These are phyloP conservation scores for Metarhizium sp. DNA, from an alignment of 2,329 filamentous ascomycete species.

Conservation along the genomic window DNA sequence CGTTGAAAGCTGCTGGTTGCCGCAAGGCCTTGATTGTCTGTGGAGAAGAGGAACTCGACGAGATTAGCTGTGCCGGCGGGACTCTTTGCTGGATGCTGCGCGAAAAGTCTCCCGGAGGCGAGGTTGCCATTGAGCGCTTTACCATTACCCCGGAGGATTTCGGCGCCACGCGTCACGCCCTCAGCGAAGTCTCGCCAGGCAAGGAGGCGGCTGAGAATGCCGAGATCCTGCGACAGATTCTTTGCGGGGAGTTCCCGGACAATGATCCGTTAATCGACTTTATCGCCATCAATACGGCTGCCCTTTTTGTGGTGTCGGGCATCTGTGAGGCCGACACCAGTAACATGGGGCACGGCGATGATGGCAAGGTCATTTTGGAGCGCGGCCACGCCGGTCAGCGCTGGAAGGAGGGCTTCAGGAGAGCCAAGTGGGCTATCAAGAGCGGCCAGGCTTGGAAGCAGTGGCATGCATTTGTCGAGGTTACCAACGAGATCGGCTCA, in stretches of 20 bases:
- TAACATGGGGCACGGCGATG: conserved; percentile 69
- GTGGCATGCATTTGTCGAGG: conserved; percentile 75
- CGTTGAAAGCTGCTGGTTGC: conserved; percentile 64
- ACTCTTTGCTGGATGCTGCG: conserved; percentile 83
- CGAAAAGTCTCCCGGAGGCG: conserved; percentile 29
- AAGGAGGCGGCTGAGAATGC: conserved; percentile 85
- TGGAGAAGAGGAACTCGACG: conserved; percentile 89
- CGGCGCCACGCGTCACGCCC: conserved; percentile 64
- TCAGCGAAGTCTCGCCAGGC: conserved; percentile 71
- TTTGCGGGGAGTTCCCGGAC: conserved; percentile 61
- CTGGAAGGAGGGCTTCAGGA: conserved; percentile 90
- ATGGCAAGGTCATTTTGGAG: conserved; percentile 72
- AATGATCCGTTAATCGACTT: conserved; percentile 87
- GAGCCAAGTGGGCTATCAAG: conserved; percentile 79
- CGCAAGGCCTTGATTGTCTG: conserved; percentile 86
- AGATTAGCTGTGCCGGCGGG: conserved; percentile 82
- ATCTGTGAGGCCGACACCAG: conserved; percentile 77
- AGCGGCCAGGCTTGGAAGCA: conserved; percentile 80
- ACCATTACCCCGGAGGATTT: conserved; percentile 76
- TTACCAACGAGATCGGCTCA: conserved; percentile 51
- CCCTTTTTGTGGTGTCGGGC: conserved; percentile 75
- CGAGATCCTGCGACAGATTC: conserved; percentile 65
- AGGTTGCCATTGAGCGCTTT: conserved; percentile 63
- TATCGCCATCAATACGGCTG: conserved; percentile 87
- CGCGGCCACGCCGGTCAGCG: conserved; percentile 75